Evolutionary conservation across 2,329 filamentous ascomycete genomes (phyloP).

Genomic region (Fusarium floridanum): DNA sequence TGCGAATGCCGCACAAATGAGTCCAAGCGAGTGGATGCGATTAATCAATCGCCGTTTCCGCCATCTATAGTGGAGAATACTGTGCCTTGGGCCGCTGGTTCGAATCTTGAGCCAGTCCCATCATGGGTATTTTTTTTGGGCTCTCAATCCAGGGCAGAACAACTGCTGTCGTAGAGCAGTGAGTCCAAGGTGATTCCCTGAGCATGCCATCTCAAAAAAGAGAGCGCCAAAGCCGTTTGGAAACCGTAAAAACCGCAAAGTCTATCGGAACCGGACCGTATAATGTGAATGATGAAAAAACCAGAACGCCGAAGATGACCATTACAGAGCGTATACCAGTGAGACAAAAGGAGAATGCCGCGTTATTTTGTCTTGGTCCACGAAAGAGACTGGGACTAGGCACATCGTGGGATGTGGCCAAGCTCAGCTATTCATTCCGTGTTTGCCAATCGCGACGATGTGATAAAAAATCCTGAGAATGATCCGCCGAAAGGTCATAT

Average conservation of each 20-base stretch:
- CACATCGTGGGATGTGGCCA: background rate
- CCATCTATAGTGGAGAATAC: constrained; percentile 23
- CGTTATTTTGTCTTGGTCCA: constrained; percentile 7
- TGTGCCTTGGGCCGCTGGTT: constrained; percentile 16
- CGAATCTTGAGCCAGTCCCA: background rate
- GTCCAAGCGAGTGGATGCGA: constrained; percentile 26
- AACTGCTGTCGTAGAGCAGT: background rate
- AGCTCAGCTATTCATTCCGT: constrained; percentile 5
- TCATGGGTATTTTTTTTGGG: background rate
- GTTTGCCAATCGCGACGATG: constrained; percentile 31
- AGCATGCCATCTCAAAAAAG: constrained; percentile 7
- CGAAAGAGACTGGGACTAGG: background rate
- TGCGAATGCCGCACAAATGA: constrained; percentile 33
- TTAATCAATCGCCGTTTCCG: constrained; percentile 10
- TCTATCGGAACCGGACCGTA: constrained; percentile 46
- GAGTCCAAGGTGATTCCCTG: background rate
- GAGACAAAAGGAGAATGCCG: constrained; percentile 34
- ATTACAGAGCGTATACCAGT: constrained; percentile 53
- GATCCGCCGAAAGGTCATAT: constrained; percentile 47
- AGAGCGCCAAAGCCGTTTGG: constrained; percentile 21
- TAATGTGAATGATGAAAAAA: constrained; percentile 42
- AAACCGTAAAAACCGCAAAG: constrained; percentile 38
- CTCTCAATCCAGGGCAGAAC: background rate
- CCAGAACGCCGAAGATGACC: constrained; percentile 49
- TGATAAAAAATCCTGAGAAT: constrained; percentile 43